These are phyloP conservation scores for Pisolithus orientalis DNA, from an alignment of 768 basidiomycete genomes.

Conservation along the genomic window DNA sequence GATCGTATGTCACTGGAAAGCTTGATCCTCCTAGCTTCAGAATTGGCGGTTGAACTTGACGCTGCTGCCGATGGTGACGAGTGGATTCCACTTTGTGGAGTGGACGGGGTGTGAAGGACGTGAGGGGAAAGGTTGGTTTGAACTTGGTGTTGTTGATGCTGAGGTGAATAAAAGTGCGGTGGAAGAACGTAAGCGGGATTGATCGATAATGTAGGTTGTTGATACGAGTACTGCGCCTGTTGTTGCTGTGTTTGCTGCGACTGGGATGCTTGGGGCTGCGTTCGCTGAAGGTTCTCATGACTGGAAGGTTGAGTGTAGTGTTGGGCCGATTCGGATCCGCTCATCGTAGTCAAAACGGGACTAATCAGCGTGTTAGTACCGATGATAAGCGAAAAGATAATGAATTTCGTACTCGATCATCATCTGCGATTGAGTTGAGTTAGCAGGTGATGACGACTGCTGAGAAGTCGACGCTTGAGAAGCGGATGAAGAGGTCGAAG, in stretches of 20 bases:
- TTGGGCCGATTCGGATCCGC: conserved; percentile 40
- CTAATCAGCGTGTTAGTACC: conserved; percentile 29
- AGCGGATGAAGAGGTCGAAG: conserved; percentile 35
- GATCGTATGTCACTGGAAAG: conserved; percentile 50
- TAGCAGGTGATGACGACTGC: conserved; percentile 22
- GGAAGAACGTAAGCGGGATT: conserved; percentile 36
- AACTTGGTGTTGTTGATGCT: conserved; percentile 26
- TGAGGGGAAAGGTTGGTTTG: conserved; percentile 69
- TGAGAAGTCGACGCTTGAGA: conserved; percentile 23
- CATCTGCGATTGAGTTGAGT: conserved; percentile 33
- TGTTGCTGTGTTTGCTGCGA: conserved; percentile 34
- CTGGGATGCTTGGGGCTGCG: conserved; percentile 31
- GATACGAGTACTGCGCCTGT: conserved; percentile 34
- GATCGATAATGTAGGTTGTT: conserved; percentile 37
- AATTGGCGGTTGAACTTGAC: conserved; percentile 30
- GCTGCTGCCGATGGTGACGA: conserved; percentile 28
- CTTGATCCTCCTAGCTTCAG: conserved; percentile 49
- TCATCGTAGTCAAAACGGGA: conserved; percentile 55
- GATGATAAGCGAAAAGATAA: conserved; percentile 5
- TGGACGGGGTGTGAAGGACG: conserved; percentile 54
- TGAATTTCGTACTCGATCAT: conserved; percentile 61
- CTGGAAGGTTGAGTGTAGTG: conserved; percentile 40
- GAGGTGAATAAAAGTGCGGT: conserved; percentile 29
- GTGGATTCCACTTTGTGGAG: conserved; percentile 28
- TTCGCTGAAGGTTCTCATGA: conserved; percentile 30